Conservation (phyloP, 495 filamentous ascomycete genomes). For the Parmelia sp. region DNA sequence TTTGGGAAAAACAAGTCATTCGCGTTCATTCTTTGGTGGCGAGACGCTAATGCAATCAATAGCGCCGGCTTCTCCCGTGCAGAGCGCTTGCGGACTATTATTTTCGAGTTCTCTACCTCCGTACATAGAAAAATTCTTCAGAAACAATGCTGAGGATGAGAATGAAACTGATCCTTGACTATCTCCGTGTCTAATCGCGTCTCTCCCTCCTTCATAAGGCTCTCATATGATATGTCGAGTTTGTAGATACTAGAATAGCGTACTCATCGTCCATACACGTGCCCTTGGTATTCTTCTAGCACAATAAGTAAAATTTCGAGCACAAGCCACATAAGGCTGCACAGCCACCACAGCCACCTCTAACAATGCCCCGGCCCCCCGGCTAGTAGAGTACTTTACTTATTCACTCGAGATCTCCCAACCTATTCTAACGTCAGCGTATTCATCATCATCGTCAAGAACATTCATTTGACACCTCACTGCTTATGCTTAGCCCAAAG, state of each 20-base stretch:
- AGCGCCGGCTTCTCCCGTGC: conserved; percentile 9
- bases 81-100: conserved; percentile 8
- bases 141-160: too few species aligned
- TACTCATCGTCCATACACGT: background rate
- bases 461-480: background rate
- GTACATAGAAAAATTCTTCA: too few species aligned
- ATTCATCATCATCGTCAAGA: background rate
- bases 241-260: background rate
- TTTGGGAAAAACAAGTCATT: conserved; percentile 9
- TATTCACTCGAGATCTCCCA: background rate
- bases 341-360: background rate
- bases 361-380: background rate
- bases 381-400: too few species aligned
- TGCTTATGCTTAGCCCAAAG: background rate
- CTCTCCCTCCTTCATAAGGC: too few species aligned
- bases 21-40: conserved; percentile 11
- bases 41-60: conserved; percentile 1
- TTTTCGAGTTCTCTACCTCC: too few species aligned
- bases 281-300: background rate
- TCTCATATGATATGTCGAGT: background rate
- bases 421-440: background rate
- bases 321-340: too few species aligned
- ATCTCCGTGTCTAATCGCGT: too few species aligned
- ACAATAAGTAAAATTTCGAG: too few species aligned
- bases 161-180: background rate